Percentiles rank a stretch among this genome's conserved stretches.
Conservation (phyloP, 2,329 filamentous ascomycete genomes). For the Cryphonectria naterciae region DNA sequence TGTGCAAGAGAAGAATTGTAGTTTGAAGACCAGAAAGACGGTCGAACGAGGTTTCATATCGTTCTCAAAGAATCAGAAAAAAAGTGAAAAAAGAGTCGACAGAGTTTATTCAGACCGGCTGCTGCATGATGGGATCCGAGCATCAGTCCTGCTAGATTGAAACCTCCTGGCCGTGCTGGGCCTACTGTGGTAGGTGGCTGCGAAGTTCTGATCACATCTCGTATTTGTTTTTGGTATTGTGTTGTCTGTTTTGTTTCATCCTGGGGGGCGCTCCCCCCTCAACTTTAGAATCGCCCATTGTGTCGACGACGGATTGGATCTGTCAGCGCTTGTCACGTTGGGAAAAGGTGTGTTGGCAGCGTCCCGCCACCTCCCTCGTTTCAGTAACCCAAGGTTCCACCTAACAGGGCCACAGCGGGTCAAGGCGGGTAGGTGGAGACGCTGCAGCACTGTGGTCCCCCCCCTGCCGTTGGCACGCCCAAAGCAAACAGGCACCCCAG, state of each 20-base stretch:
- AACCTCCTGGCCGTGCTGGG: not conserved
- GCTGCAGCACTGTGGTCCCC: not conserved
- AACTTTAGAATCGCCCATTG: not conserved
- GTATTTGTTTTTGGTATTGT: constrained; percentile 1
- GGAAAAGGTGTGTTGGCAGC: constrained; percentile 11
- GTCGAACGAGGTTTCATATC: not conserved
- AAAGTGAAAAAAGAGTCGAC: not conserved
- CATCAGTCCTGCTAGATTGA: not conserved
- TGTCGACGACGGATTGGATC: not conserved
- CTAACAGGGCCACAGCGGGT: not conserved
- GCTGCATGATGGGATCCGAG: not conserved
- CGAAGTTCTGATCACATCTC: not conserved
- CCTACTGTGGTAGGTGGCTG: not conserved
- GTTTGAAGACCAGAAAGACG: not conserved
- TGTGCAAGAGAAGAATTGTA: not conserved
- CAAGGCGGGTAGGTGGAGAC: not conserved
- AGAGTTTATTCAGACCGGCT: not conserved
- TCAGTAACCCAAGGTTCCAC: constrained; percentile 2
- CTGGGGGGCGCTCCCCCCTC: not conserved
- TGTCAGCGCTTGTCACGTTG: constrained; percentile 10
- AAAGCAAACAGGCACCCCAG: not conserved
- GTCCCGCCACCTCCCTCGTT: not conserved
- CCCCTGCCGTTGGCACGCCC: not conserved
- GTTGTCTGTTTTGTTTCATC: constrained; percentile 6
- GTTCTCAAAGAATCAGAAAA: not conserved